Evolutionary conservation across 441 rosid genomes (phyloP).

Genomic region (Flueggea neowawraea): DNA sequence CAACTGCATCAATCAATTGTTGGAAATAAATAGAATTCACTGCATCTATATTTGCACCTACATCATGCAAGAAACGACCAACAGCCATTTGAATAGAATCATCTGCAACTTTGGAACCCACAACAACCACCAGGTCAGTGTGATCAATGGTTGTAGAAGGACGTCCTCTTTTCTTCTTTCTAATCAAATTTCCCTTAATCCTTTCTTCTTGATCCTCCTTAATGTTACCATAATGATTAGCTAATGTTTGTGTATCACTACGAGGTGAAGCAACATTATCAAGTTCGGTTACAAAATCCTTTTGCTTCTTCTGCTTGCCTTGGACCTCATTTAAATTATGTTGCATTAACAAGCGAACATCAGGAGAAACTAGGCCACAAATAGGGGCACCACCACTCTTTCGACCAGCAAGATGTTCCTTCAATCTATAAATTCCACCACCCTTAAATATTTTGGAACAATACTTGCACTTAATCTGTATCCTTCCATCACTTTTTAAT

Average conservation of each 20-base stretch:
- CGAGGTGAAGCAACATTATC: conserved; percentile 20
- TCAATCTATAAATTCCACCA: conserved; percentile 94
- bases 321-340: conserved; percentile 27
- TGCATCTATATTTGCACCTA: conserved; percentile 74
- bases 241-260: conserved; percentile 28
- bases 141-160: conserved; percentile 24
- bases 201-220: conserved; percentile 31
- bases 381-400: conserved; percentile 70
- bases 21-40: conserved; percentile 70
- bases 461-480: conserved; percentile 74
- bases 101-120: conserved; percentile 30
- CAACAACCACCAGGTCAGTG: conserved; percentile 4
- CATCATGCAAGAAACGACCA: conserved; percentile 74
- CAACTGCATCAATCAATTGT: conserved; percentile 59
- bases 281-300: conserved; percentile 37
- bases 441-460: conserved; percentile 85
- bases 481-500: conserved; percentile 52
- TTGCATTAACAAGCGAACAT: conserved; percentile 58
- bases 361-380: conserved; percentile 64
- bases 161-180: conserved; percentile 43
- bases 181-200: conserved; percentile 36
- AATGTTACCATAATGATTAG: conserved; percentile 27
- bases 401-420: conserved; percentile 93
- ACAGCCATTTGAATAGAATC: conserved; percentile 42
- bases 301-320: conserved; percentile 52